Base-by-base conservation (phyloP, 2,329 filamentous ascomycete species). In the Diaporthe batatas region DNA sequence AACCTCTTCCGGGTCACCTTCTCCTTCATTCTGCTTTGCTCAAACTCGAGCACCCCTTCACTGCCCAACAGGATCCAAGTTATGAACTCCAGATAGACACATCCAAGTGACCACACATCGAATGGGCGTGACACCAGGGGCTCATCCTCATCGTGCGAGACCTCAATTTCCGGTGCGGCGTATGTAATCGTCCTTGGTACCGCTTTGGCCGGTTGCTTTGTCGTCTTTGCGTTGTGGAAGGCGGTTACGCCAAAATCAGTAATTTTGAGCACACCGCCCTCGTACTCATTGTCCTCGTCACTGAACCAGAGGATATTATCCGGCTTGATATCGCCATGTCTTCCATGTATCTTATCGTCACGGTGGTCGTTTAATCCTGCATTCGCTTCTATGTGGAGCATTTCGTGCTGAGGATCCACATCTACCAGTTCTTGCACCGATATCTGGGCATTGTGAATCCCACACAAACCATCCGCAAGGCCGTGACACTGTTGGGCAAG, bases 41-140 rank as follows among this genome's bases (percentile, higher is more conserved):
- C 44, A 49, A 65, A 65, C 11, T 65, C 23, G 16, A 12, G 14
- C 10, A 65, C 6, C 3, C 21, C 23, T 34, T 65, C 25, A 6
- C 18, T 14, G 0, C 25, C 59, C 34, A 59, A 3, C 1, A 75
- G 69, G 8, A 73, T 44, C 75, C 75, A 77, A 2, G 73, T 76
- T 2, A 75, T 47, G 29, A 77, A 76, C 69, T 78, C 76, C 1
- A 77, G 68, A 49, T 74, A 76, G 7, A 77, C 68, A 29, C 74
- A 76, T 16, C 76, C 77, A 14, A 78, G 68, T 1, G 76, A 74
- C 76, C 76, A 78, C 7, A 77, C 73, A 36, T 78, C 77, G 32
- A 72, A 78, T 18, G 69, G 29, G 0, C 62, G 44, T 44, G 62
- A 67, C 6, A 53, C 29, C 0, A 39, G 12, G 3, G 47, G n/a